Conservation (phyloP, 768 basidiomycete genomes). For the Suillus placidus region DNA sequence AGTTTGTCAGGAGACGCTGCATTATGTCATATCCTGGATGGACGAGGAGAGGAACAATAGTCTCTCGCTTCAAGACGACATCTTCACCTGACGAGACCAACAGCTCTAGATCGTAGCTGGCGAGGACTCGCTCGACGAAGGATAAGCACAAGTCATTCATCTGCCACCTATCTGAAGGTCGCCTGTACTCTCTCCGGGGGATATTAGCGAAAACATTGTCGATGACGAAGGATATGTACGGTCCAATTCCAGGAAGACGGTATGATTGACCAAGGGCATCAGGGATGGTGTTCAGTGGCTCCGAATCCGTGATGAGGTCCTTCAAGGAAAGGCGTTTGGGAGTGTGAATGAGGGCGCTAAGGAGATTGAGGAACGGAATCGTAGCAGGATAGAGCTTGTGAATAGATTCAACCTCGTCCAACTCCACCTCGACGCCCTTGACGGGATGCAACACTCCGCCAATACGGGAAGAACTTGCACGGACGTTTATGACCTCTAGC, state of each 20-base stretch:
- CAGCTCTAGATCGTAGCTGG: constrained; percentile 78
- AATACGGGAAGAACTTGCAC: constrained; percentile 37
- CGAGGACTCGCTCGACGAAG: constrained; percentile 83
- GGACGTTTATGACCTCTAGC: constrained; percentile 80
- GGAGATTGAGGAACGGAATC: constrained; percentile 81
- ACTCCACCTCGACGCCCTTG: constrained; percentile 82
- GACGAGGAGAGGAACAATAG: constrained; percentile 55
- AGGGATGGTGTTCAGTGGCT: constrained; percentile 74
- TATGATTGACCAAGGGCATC: constrained; percentile 81
- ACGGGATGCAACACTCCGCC: constrained; percentile 49
- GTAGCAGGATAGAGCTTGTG: constrained; percentile 86
- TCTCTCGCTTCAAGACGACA: constrained; percentile 51
- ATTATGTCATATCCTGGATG: constrained; percentile 92
- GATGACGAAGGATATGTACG: constrained; percentile 84
- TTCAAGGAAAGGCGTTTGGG: constrained; percentile 70
- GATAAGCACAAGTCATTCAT: constrained; percentile 83
- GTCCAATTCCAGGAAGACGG: constrained; percentile 76
- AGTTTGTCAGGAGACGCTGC: constrained; percentile 73
- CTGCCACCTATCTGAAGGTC: constrained; percentile 80
- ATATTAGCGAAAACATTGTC: constrained; percentile 88
- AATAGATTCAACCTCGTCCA: constrained; percentile 84
- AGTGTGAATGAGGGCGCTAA: constrained; percentile 82
- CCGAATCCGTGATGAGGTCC: constrained; percentile 59
- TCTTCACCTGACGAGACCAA: constrained; percentile 63
- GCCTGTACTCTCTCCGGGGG: constrained; percentile 71